Evolutionary conservation across 75 land plant genomes (phyloP).

Genomic region (Isoetes taiwanensis): DNA sequence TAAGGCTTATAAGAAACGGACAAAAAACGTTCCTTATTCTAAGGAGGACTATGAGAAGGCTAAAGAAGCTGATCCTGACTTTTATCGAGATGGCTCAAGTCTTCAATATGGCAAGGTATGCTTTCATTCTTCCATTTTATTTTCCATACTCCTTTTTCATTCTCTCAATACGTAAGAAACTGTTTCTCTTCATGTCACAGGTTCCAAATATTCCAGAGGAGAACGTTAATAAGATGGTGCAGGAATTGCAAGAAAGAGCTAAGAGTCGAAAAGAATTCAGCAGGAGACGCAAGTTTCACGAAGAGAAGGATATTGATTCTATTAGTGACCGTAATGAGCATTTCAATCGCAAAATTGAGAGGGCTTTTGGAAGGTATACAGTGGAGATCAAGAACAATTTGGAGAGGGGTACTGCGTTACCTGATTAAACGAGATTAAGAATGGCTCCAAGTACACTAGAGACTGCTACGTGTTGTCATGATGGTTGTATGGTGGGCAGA

Average conservation of each 20-base stretch:
- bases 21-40: constrained; percentile 54
- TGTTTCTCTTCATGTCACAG: constrained; percentile 20
- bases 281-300: constrained; percentile 80
- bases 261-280: constrained; percentile 69
- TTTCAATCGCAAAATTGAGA: constrained; percentile 96
- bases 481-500: too few species aligned
- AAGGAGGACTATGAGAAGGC: constrained; percentile 62
- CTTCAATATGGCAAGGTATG: constrained; percentile 98
- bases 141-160: background rate
- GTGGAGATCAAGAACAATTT: constrained; percentile 96
- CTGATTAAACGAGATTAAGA: constrained; percentile 41
- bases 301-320: constrained; percentile 91
- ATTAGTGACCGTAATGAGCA: constrained; percentile 98
- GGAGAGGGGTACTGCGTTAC: constrained; percentile 91
- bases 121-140: background rate
- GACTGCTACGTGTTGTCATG: too few species aligned
- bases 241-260: constrained; percentile 69
- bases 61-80: constrained; percentile 87
- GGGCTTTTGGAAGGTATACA: constrained; percentile 97
- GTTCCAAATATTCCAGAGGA: constrained; percentile 63
- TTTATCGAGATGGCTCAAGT: constrained; percentile 81
- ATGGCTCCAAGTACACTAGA: too few species aligned
- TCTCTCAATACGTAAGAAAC: background rate
- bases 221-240: constrained; percentile 76
- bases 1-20: constrained; percentile 89